Percentiles rank a stretch among this genome's conserved stretches.
phyloP scores from a whole-genome alignment of 108 stramenopile genomes.

The Aurantiochytrium sp. region DNA sequence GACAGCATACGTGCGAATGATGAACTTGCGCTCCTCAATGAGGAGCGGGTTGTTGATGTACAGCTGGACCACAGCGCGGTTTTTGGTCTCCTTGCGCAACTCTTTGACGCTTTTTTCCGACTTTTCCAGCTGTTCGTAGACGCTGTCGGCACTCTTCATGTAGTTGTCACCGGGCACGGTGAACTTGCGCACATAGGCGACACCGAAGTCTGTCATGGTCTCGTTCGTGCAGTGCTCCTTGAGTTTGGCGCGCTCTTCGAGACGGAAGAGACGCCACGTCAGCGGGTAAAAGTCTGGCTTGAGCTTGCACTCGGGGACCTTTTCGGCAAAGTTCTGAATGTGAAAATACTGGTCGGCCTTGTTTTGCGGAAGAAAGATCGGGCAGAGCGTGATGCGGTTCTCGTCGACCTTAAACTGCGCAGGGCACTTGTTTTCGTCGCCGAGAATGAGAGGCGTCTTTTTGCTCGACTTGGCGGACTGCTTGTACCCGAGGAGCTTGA shows the following conservation, averaged over 20 bases:
- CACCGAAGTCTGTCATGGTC: not conserved
- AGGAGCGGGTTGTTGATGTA: conserved; percentile 15
- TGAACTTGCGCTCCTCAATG: conserved; percentile 16
- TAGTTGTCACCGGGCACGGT: not conserved
- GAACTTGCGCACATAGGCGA: conserved; percentile 5
- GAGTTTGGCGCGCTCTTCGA: not conserved
- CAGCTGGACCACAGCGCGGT: not conserved
- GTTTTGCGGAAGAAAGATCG: not conserved
- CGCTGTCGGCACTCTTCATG: conserved; percentile 20
- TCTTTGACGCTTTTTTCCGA: not conserved
- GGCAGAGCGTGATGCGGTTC: not conserved
- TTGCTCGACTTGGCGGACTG: not conserved
- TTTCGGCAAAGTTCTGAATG: not conserved
- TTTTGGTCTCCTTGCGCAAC: not conserved
- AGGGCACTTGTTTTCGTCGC: not conserved
- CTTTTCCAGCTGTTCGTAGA: conserved; percentile 4
- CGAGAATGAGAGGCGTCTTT: not conserved
- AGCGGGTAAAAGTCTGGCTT: conserved; percentile 19
- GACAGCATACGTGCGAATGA: conserved; percentile 16
- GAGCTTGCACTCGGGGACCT: not conserved
- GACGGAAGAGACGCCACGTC: not conserved
- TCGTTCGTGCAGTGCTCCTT: conserved; percentile 5
- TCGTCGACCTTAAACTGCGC: not conserved
- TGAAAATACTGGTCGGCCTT: conserved; percentile 9
- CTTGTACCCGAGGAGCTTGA: not conserved